These are phyloP conservation scores for Earliella scabrosa DNA, from an alignment of 1,284 basidiomycete genomes.

Conservation along the genomic window DNA sequence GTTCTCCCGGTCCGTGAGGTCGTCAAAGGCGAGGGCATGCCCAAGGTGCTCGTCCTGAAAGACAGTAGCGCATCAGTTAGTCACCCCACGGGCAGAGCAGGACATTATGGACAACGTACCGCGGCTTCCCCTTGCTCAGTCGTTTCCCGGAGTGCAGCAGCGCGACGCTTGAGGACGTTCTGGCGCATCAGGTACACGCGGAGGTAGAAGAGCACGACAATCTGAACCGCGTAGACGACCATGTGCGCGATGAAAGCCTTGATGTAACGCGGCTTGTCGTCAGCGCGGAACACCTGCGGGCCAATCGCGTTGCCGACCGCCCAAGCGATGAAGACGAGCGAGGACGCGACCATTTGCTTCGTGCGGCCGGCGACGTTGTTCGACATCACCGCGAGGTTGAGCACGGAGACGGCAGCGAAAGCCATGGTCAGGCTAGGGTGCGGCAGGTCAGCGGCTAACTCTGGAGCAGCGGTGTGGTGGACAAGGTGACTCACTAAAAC, in stretches of 20 bases:
- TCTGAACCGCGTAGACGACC: constrained; percentile 51
- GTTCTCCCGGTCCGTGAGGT: constrained; percentile 53
- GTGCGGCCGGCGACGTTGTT: constrained; percentile 52
- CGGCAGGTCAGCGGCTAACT: neutral
- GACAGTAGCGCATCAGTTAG: neutral
- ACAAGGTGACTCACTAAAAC: constrained; percentile 45
- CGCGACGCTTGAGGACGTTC: constrained; percentile 49
- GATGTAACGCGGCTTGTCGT: constrained; percentile 52
- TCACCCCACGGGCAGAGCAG: too few relatives aligned
- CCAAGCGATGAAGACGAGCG: constrained; percentile 51
- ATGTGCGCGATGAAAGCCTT: constrained; percentile 54
- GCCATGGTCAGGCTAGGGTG: constrained; percentile 47
- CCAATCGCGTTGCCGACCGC: constrained; percentile 54
- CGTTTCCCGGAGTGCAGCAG: constrained; percentile 34
- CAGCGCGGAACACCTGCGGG: constrained; percentile 52
- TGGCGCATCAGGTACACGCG: constrained; percentile 40
- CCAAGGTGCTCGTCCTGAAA: constrained; percentile 40
- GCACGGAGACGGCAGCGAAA: constrained; percentile 32
- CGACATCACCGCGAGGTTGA: constrained; percentile 49
- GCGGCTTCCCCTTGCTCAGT: constrained; percentile 33
- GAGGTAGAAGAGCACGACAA: constrained; percentile 45
- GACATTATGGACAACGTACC: constrained; percentile 20
- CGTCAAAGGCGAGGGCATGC: constrained; percentile 51
- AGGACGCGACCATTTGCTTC: constrained; percentile 52
- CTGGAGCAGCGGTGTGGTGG: constrained; percentile 3